phyloP scores from a whole-genome alignment of 257 asterid genomes.

The Nicotiana attenuata region DNA sequence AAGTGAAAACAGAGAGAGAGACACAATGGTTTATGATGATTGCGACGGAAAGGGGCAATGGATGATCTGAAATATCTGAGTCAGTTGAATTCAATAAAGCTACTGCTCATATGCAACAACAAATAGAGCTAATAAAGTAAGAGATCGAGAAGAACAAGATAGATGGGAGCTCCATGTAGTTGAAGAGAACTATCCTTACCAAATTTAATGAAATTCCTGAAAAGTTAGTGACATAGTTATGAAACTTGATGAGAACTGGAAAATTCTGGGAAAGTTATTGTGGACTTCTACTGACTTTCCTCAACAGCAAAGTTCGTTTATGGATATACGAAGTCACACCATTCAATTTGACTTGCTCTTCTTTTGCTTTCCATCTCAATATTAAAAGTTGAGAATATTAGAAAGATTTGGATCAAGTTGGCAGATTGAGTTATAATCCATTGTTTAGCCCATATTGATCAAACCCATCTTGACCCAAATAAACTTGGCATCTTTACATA shows the following conservation, averaged over 20 bases:
- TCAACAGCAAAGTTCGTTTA: too few relatives aligned
- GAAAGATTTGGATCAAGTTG: too few relatives aligned
- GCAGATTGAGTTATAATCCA: too few relatives aligned
- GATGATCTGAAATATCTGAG: neutral
- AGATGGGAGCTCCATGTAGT: neutral
- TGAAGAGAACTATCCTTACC: neutral
- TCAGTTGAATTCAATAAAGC: neutral
- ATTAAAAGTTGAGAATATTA: too few relatives aligned
- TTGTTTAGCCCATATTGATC: too few relatives aligned
- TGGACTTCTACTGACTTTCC: neutral
- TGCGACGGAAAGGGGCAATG: neutral
- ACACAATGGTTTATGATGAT: neutral
- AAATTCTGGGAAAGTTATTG: neutral
- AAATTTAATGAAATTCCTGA: neutral
- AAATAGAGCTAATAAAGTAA: neutral
- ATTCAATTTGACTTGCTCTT: too few relatives aligned
- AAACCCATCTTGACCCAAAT: too few relatives aligned
- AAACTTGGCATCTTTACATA: too few relatives aligned
- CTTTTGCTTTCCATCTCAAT: too few relatives aligned
- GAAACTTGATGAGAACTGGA: neutral
- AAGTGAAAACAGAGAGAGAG: neutral
- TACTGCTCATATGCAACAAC: neutral
- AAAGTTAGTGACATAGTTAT: neutral
- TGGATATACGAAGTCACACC: too few relatives aligned
- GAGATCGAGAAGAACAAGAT: neutral